Conservation (phyloP, 805 yeast species). For the Candida wancherniae region DNA sequence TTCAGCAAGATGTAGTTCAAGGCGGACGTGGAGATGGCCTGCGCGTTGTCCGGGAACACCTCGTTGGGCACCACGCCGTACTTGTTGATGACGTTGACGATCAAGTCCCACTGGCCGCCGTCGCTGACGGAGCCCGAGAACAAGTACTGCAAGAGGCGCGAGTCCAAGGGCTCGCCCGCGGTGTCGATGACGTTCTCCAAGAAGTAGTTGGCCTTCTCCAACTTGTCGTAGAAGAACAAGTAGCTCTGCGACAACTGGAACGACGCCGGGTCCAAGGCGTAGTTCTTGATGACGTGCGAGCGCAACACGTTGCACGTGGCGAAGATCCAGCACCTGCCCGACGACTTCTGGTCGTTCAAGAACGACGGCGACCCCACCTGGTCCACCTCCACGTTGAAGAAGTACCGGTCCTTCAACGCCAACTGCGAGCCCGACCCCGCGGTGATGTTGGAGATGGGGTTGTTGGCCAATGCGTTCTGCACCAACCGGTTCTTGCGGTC, state of each 20-base stretch:
- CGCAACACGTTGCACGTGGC: slow-evolving; percentile 77
- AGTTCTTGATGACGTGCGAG: slow-evolving; percentile 53
- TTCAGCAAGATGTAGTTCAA: slow-evolving; percentile 63
- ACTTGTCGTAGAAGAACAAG: slow-evolving; percentile 78
- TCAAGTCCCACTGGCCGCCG: slow-evolving; percentile 89
- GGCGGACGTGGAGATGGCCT: slow-evolving; percentile 47
- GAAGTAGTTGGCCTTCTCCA: slow-evolving; percentile 79
- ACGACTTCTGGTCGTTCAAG: slow-evolving; percentile 56
- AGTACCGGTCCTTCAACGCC: slow-evolving; percentile 24
- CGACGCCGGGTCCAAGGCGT: slow-evolving; percentile 47
- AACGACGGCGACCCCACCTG: slow-evolving; percentile 33
- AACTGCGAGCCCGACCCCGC: slow-evolving; percentile 24
- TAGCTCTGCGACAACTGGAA: slow-evolving; percentile 77
- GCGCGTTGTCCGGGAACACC: slow-evolving; percentile 64
- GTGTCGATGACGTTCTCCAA: slow-evolving; percentile 74
- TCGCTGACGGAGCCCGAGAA: slow-evolving; percentile 66
- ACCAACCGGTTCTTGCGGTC: slow-evolving; percentile 50
- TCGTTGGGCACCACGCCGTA: slow-evolving; percentile 78
- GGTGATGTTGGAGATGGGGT: slow-evolving; percentile 40
- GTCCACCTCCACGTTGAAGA: slow-evolving; percentile 35
- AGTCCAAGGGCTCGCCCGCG: slow-evolving; percentile 57
- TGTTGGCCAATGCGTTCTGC: slow-evolving; percentile 49
- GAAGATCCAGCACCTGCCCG: slow-evolving; percentile 88
- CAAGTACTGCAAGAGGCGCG: slow-evolving; percentile 64
- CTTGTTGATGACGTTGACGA: slow-evolving; percentile 68